phyloP scores from a whole-genome alignment of 1,284 basidiomycete species.

The Ustilago loliicola region DNA sequence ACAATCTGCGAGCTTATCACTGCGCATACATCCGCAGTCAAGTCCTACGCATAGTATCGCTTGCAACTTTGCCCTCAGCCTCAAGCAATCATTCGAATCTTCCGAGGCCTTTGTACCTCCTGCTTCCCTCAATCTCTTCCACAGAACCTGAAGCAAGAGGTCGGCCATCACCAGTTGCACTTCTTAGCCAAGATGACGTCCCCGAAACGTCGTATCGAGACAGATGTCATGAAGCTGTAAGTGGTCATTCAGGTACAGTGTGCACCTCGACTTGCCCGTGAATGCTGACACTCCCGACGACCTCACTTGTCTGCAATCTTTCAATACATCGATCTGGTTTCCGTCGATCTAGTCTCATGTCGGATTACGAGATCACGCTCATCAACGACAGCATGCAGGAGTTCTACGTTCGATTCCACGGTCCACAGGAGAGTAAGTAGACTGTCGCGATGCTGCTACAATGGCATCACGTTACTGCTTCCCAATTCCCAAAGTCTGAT shows the following conservation, averaged over 20 bases:
- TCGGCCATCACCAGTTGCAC: not conserved
- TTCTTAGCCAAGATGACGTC: slow-evolving; percentile 72
- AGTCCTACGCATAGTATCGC: not conserved
- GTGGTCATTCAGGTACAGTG: slow-evolving; percentile 58
- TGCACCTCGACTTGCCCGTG: not conserved
- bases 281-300: not conserved
- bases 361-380: slow-evolving; percentile 82
- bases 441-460: not conserved
- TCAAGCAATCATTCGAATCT: not conserved
- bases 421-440: slow-evolving; percentile 89
- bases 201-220: slow-evolving; percentile 94
- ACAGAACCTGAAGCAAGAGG: not conserved
- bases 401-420: slow-evolving; percentile 95
- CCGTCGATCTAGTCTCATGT: slow-evolving; percentile 60
- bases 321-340: not conserved
- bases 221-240: slow-evolving; percentile 99
- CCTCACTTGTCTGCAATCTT: not conserved
- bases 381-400: slow-evolving; percentile 99
- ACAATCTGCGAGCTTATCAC: not conserved
- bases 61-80: not conserved
- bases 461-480: not conserved
- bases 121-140: not conserved
- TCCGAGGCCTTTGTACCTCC: not conserved
- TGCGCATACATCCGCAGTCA: slow-evolving; percentile 1
- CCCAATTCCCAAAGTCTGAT: not conserved